Evolutionary conservation across 257 asterid species (phyloP).

Genomic region (Solanum appendiculatum): DNA sequence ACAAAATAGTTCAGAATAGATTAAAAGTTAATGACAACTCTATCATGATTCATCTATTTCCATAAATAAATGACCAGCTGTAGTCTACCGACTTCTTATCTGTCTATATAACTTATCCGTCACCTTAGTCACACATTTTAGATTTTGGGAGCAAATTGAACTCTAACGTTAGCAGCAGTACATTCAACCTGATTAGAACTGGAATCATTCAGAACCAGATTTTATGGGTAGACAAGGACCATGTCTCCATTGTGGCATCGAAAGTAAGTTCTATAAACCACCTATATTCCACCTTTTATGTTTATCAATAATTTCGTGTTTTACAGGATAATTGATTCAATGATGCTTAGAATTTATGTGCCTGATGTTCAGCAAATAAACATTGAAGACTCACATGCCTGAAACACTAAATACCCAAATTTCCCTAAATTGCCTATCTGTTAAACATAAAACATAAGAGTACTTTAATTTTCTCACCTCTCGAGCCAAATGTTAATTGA

Average conservation of each 20-base stretch:
- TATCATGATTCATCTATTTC: not conserved
- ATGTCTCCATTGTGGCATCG: slow-evolving; percentile 17
- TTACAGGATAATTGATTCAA: not conserved
- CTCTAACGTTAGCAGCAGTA: not conserved
- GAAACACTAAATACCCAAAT: not conserved
- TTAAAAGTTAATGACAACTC: not conserved
- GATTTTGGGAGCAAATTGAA: not conserved
- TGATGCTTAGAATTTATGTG: not conserved
- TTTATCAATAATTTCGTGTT: not conserved
- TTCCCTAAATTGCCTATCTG: not conserved
- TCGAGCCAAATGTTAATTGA: not conserved
- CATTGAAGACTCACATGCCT: not conserved
- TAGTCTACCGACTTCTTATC: not conserved
- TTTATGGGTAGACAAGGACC: slow-evolving; percentile 16
- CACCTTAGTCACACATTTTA: not conserved
- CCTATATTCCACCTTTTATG: not conserved
- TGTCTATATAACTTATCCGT: not conserved
- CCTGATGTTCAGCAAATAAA: not conserved
- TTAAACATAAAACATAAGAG: not conserved
- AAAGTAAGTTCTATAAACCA: not conserved
- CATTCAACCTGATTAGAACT: not conserved
- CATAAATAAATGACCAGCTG: not conserved
- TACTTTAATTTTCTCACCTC: not conserved
- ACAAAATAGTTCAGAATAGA: not conserved
- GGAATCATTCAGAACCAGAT: not conserved